phyloP scores from a whole-genome alignment of 1,284 basidiomycete genomes.

The Melampsora abietis-canadensis region DNA sequence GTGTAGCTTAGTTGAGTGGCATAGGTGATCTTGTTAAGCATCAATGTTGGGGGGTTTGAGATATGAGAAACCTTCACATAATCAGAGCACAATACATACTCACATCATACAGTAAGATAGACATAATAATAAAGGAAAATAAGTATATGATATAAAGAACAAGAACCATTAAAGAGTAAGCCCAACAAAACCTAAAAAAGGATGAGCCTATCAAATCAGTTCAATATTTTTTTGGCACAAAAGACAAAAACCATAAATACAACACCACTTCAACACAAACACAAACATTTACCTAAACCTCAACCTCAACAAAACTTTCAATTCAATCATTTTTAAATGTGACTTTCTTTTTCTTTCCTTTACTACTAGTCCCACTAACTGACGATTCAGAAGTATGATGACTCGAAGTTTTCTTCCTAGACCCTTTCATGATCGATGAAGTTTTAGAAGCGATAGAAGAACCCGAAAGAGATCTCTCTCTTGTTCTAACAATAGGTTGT shows the following conservation, averaged over 20 bases:
- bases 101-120: too few relatives aligned
- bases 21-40: too few relatives aligned
- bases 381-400: neutral
- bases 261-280: too few relatives aligned
- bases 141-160: too few relatives aligned
- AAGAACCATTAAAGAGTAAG: too few relatives aligned
- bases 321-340: neutral
- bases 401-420: neutral
- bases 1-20: too few relatives aligned
- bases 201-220: neutral
- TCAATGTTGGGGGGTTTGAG: too few relatives aligned
- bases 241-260: neutral
- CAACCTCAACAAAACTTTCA: neutral
- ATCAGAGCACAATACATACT: too few relatives aligned
- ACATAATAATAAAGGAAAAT: too few relatives aligned
- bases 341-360: constrained; percentile 5
- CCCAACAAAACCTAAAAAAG: neutral
- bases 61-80: too few relatives aligned
- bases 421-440: neutral
- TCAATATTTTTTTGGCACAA: neutral
- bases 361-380: constrained; percentile 6
- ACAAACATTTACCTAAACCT: too few relatives aligned
- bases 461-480: neutral
- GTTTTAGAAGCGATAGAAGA: neutral
- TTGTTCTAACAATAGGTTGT: neutral